phyloP scores from a whole-genome alignment of 2,329 filamentous ascomycete species.

The Nemania abortiva region DNA sequence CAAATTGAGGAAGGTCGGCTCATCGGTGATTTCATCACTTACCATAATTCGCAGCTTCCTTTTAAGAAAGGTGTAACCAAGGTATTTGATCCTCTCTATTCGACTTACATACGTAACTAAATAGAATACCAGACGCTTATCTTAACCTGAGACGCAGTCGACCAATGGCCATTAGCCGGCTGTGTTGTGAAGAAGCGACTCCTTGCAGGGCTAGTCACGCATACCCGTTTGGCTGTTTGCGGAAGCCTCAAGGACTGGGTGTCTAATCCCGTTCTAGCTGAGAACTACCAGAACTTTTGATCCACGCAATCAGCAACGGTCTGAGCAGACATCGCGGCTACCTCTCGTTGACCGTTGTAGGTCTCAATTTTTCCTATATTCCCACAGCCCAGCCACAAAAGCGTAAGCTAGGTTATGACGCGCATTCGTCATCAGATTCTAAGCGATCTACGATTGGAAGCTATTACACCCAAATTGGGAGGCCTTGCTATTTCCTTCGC shows the following conservation, averaged over 20 bases:
- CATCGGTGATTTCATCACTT: slow-evolving; percentile 32
- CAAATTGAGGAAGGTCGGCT: slow-evolving; percentile 16
- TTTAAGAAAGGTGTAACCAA: slow-evolving; percentile 34
- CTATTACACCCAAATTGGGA: not conserved
- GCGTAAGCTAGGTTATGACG: not conserved
- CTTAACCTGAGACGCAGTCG: not conserved
- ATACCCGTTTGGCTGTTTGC: not conserved
- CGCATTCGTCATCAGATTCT: not conserved
- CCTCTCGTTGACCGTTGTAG: not conserved
- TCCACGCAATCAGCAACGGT: not conserved
- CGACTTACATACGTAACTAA: slow-evolving; percentile 5
- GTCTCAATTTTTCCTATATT: not conserved
- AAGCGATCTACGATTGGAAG: not conserved
- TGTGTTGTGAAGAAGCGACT: not conserved
- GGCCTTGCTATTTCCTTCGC: not conserved
- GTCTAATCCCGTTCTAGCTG: not conserved
- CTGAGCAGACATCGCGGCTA: not conserved
- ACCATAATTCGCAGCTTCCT: slow-evolving; percentile 36
- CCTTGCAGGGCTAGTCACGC: too few species aligned
- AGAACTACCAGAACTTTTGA: not conserved
- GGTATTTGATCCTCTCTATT: slow-evolving; percentile 5
- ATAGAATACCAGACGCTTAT: not conserved
- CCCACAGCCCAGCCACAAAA: not conserved
- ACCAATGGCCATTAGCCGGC: not conserved
- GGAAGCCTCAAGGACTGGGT: not conserved